Percentiles rank a stretch among this genome's conserved stretches.
These are phyloP conservation scores for Termitomyces sp. DNA, from an alignment of 768 basidiomycete genomes.

Conservation along the genomic window DNA sequence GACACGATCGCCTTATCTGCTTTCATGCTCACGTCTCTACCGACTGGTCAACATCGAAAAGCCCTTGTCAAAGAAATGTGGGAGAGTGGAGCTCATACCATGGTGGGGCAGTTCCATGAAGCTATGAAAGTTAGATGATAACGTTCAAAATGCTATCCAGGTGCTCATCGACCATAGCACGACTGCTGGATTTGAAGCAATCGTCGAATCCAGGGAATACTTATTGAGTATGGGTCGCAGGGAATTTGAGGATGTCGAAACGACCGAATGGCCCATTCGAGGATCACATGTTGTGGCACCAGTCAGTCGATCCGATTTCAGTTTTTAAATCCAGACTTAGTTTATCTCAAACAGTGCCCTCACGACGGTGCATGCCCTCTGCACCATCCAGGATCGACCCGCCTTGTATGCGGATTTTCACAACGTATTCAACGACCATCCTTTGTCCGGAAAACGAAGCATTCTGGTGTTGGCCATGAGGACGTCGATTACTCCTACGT, in stretches of 20 bases:
- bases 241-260: conserved; percentile 50
- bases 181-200: conserved; percentile 68
- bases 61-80: conserved; percentile 81
- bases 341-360: conserved; percentile 62
- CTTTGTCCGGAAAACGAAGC: conserved; percentile 87
- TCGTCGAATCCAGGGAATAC: conserved; percentile 77
- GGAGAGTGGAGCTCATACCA: conserved; percentile 84
- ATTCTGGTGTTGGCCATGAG: conserved; percentile 81
- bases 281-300: conserved; percentile 89
- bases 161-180: conserved; percentile 86
- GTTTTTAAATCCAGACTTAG: conserved; percentile 8
- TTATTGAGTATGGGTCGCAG: conserved; percentile 63
- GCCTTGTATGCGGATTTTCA: conserved; percentile 75
- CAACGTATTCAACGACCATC: conserved; percentile 86
- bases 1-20: conserved; percentile 77
- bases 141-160: conserved; percentile 34
- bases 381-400: conserved; percentile 46
- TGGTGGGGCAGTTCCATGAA: conserved; percentile 46
- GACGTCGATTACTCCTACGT: conserved; percentile 90
- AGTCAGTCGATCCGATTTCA: conserved; percentile 41
- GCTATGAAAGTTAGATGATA: background rate
- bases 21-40: conserved; percentile 78
- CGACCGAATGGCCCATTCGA: conserved; percentile 31
- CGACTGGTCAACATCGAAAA: conserved; percentile 38
- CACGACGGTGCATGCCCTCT: conserved; percentile 88